Conservation (phyloP, 192 early-diverging fungal species). For the Backusella australiensis region DNA sequence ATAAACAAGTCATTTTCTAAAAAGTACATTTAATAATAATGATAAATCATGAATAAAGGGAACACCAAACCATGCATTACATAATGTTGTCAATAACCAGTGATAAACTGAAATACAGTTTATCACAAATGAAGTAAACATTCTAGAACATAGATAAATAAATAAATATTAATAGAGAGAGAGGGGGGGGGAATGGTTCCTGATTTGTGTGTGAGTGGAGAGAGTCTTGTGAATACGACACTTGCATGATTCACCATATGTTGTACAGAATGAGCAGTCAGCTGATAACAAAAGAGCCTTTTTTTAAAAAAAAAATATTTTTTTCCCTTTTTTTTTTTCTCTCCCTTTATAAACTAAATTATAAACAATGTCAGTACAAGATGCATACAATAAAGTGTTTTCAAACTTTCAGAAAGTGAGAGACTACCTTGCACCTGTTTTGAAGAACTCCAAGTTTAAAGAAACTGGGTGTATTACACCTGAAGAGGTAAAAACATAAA, state of each 20-base stretch:
- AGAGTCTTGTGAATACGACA: neutral
- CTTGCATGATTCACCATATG: neutral
- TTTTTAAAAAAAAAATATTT: neutral
- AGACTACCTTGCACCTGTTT: slow-evolving; percentile 91
- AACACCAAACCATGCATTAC: no score
- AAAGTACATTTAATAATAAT: no score
- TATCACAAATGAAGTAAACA: no score
- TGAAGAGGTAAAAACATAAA: slow-evolving; percentile 70
- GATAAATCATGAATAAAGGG: no score
- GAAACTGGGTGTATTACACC: slow-evolving; percentile 95
- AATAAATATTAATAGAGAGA: neutral
- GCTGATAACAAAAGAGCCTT: neutral
- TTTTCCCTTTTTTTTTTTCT: neutral
- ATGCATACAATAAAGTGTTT: slow-evolving; percentile 37
- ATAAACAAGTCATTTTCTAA: no score
- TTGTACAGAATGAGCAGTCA: slow-evolving; percentile 2
- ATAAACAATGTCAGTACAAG: slow-evolving; percentile 32
- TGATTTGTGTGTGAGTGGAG: neutral
- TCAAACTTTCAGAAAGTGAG: slow-evolving; percentile 42
- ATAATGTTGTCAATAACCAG: no score
- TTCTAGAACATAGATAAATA: neutral
- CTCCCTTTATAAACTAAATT: neutral
- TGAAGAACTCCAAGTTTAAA: slow-evolving; percentile 94
- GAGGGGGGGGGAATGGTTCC: neutral
- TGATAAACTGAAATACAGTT: no score